Conservation (phyloP, 805 yeast genomes). For the Tetrapisispora taiwanensis region DNA sequence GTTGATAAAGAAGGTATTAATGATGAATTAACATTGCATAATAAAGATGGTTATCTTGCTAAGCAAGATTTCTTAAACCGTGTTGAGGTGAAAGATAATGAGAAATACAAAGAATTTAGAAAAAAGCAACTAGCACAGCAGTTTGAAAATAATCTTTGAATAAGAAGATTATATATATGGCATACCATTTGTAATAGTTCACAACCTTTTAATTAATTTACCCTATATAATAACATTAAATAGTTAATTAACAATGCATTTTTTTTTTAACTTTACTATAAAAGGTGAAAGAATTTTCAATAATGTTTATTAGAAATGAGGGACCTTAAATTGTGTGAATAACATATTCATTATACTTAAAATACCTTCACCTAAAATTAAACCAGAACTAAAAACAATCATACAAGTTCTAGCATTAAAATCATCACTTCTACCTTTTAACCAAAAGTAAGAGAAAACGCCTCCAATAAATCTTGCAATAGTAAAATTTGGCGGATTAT, state of each 20-base stretch:
- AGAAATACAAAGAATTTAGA: conserved; percentile 32
- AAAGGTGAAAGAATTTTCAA: no score
- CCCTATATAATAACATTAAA: no score
- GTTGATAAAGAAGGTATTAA: conserved; percentile 78
- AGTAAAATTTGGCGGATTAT: conserved; percentile 88
- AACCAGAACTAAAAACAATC: conserved; percentile 85
- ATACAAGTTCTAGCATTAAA: conserved; percentile 52
- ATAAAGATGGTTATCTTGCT: conserved; percentile 84
- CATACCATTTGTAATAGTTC: no score
- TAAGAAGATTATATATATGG: no score
- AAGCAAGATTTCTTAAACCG: conserved; percentile 81
- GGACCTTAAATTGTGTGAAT: conserved; percentile 57
- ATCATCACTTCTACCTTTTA: conserved; percentile 29
- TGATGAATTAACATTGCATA: conserved; percentile 71
- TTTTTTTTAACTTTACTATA: no score
- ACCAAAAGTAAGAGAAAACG: conserved; percentile 49
- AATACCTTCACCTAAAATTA: conserved; percentile 89
- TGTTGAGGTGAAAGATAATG: conserved; percentile 42
- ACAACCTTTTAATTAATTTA: no score
- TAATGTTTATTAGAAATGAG: conserved; percentile 34
- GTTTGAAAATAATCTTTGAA: conserved; percentile 8
- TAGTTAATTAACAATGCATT: neutral
- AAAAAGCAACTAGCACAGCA: conserved; percentile 27
- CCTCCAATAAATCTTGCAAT: conserved; percentile 92
- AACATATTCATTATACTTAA: conserved; percentile 76